These are phyloP conservation scores for Monosporascus sp. DNA, from an alignment of 2,329 filamentous ascomycete genomes.

Conservation along the genomic window DNA sequence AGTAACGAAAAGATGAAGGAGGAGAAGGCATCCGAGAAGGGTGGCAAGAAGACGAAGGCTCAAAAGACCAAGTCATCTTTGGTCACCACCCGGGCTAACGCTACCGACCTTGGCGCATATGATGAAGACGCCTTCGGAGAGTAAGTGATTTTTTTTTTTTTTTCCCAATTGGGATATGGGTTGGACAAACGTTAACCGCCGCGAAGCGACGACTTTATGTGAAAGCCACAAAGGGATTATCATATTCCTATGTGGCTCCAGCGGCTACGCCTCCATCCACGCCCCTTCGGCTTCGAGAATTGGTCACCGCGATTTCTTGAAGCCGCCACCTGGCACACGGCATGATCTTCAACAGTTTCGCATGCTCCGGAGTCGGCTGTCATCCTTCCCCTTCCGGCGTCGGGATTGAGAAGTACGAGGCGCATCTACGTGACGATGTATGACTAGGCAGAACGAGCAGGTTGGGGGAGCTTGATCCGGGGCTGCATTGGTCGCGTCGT, in stretches of 20 bases:
- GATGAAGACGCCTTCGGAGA: conserved; percentile 79
- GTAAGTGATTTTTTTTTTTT: conserved; percentile 55
- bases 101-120: conserved; percentile 71
- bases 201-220: conserved; percentile 67
- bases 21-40: conserved; percentile 91
- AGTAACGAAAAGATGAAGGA: conserved; percentile 98
- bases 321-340: conserved; percentile 2
- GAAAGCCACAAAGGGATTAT: conserved; percentile 32
- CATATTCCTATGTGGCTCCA: conserved; percentile 12
- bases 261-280: conserved; percentile 2
- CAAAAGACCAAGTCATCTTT: conserved; percentile 90
- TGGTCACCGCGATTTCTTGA: background rate
- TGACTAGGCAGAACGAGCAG: too few species aligned
- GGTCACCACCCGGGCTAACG: conserved; percentile 57
- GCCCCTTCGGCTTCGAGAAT: background rate
- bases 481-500: too few species aligned
- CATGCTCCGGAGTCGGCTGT: conserved; percentile 1
- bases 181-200: conserved; percentile 1
- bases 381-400: background rate
- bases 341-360: conserved; percentile 2
- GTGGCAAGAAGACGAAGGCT: conserved; percentile 94
- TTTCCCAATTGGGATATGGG: background rate
- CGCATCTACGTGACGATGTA: too few species aligned
- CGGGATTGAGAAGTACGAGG: too few species aligned
- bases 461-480: too few species aligned